These are phyloP conservation scores for Erysimum pusillum DNA, from an alignment of 441 rosid species.

Conservation along the genomic window DNA sequence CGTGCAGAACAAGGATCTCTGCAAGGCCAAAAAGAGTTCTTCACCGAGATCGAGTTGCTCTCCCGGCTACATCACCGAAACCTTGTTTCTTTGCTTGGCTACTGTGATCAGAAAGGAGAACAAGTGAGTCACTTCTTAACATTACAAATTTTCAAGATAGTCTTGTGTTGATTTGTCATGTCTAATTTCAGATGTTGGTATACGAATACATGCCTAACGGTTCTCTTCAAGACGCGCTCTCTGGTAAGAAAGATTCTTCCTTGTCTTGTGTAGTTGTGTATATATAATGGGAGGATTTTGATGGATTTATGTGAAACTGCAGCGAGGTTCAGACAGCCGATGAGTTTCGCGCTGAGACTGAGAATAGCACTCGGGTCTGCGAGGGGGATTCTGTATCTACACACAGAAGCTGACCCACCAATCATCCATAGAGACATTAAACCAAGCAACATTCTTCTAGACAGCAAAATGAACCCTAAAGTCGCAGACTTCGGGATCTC, in stretches of 20 bases:
- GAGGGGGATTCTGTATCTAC: constrained; percentile 88
- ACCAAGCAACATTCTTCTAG: constrained; percentile 86
- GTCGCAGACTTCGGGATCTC: constrained; percentile 95
- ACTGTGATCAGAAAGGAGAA: constrained; percentile 85
- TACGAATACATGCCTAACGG: constrained; percentile 90
- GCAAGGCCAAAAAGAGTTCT: constrained; percentile 84
- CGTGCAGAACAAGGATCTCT: constrained; percentile 85
- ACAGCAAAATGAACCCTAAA: constrained; percentile 72
- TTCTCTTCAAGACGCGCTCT: constrained; percentile 79
- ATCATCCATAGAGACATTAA: constrained; percentile 87
- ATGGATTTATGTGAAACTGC: constrained; percentile 29
- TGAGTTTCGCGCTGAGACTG: constrained; percentile 62
- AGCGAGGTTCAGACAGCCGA: constrained; percentile 44
- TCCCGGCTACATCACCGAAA: constrained; percentile 88
- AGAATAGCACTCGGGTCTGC: constrained; percentile 78
- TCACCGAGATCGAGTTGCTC: constrained; percentile 78
- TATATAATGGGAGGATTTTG: neutral
- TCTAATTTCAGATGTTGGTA: constrained; percentile 77
- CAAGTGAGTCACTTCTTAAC: constrained; percentile 56
- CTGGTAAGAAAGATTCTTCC: constrained; percentile 53
- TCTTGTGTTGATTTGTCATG: neutral
- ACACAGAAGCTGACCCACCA: constrained; percentile 89
- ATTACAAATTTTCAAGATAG: neutral
- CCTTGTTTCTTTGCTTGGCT: constrained; percentile 81
- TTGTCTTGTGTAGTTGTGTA: neutral